These are phyloP conservation scores for Trichoderma asperelloides DNA, from an alignment of 495 filamentous ascomycete genomes.

Conservation along the genomic window DNA sequence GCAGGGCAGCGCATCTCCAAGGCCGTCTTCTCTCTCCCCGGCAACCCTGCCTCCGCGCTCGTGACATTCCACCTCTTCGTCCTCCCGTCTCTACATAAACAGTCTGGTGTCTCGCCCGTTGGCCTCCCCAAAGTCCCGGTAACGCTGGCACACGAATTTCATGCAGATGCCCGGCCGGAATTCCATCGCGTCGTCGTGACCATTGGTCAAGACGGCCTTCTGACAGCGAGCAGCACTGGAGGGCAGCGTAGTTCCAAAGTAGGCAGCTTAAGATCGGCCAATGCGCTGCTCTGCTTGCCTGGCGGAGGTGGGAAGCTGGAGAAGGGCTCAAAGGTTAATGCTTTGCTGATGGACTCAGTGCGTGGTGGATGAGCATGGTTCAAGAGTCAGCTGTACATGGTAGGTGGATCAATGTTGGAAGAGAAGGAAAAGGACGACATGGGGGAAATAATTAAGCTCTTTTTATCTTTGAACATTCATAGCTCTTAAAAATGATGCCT, in stretches of 20 bases:
- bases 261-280: slow-evolving; percentile 79
- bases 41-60: slow-evolving; percentile 87
- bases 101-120: slow-evolving; percentile 48
- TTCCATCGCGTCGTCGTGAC: slow-evolving; percentile 72
- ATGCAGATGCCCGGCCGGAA: slow-evolving; percentile 68
- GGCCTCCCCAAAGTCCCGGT: slow-evolving; percentile 68
- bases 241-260: slow-evolving; percentile 82
- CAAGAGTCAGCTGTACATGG: too few relatives aligned
- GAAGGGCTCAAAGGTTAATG: slow-evolving; percentile 36
- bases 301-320: slow-evolving; percentile 31
- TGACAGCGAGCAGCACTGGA: slow-evolving; percentile 79
- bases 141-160: slow-evolving; percentile 59
- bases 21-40: slow-evolving; percentile 83
- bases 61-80: slow-evolving; percentile 94
- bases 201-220: slow-evolving; percentile 48
- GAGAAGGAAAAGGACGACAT: neutral
- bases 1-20: slow-evolving; percentile 49
- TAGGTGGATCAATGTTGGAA: neutral
- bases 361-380: neutral
- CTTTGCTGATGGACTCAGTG: slow-evolving; percentile 30
- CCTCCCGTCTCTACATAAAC: slow-evolving; percentile 72
- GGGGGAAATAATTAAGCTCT: neutral
- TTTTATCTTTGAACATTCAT: neutral
- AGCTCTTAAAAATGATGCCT: neutral
- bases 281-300: slow-evolving; percentile 74